Evolutionary conservation across 2,329 filamentous ascomycete species (phyloP).

Genomic region (Podosphaera leucotricha): DNA sequence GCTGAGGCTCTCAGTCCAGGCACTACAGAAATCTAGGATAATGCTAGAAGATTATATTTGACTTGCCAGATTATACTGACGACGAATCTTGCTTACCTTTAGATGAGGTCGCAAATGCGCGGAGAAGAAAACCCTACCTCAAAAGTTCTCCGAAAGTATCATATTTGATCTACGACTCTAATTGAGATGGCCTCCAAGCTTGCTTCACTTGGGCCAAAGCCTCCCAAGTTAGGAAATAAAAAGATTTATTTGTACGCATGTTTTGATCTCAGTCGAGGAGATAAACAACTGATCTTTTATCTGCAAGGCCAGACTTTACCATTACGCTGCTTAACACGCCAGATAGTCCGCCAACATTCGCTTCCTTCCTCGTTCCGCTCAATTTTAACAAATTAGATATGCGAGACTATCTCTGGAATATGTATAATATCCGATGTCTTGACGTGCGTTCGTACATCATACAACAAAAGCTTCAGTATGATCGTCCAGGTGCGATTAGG

Average conservation of each 20-base stretch:
- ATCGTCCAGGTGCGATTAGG: slow-evolving; percentile 18
- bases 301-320: slow-evolving; percentile 46
- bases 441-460: slow-evolving; percentile 62
- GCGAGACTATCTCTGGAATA: slow-evolving; percentile 78
- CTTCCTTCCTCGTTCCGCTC: slow-evolving; percentile 75
- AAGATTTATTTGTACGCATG: slow-evolving; percentile 29
- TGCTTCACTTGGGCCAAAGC: slow-evolving; percentile 2
- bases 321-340: slow-evolving; percentile 56
- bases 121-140: too few species aligned
- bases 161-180: too few species aligned
- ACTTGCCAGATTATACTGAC: too few species aligned
- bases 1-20: too few species aligned
- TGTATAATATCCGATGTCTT: slow-evolving; percentile 52
- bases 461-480: slow-evolving; percentile 36
- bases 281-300: neutral
- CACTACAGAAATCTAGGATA: too few species aligned
- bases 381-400: slow-evolving; percentile 91
- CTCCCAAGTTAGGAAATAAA: slow-evolving; percentile 24
- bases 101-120: too few species aligned
- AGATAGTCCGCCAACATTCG: slow-evolving; percentile 52
- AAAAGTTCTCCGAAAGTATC: too few species aligned
- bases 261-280: neutral
- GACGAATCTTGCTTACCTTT: too few species aligned
- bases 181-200: slow-evolving; percentile 7
- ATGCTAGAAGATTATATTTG: too few species aligned